Evolutionary conservation across 2,329 filamentous ascomycete species (phyloP), one percentile per base, ranked within the genome.

Genomic region (Fusarium sublunatum): DNA sequence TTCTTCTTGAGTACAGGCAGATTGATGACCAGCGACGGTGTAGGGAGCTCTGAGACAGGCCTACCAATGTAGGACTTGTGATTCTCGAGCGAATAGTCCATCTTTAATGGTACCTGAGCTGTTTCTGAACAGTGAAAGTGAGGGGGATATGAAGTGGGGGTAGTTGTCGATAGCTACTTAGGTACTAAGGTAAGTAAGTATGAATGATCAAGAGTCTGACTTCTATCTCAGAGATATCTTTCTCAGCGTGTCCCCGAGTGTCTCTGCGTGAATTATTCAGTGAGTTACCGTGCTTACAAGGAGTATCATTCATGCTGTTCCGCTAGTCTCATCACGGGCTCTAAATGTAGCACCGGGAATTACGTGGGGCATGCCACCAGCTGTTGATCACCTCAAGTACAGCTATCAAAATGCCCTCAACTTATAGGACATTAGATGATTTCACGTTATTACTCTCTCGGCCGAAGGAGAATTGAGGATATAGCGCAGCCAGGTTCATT

Each of bases 11-110:
- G 58, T 1, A 75, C 64, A 0, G 76, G 73, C 43, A 76, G 70
- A 62, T 73, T 77, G 29, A 81, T 64, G n/a, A 80, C 53, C 9
- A 81, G 51, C 1, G 78, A 70, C 1, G 77, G 78, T 2, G 75
- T 77, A 4, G 76, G 77, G 3, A 81, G 72, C 12, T 76, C 71
- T 0, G 67, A 68, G 6, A 69, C 68, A 5, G 72, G 69, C 19
- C 67, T 73, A 26, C 75, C 76, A 34, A 80, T 74, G 42, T 74
- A 79, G 7, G 71, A 72, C 36, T 70, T 60, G 58, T 76, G 72
- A 22, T 74, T 67, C 36, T 72, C 56, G 6, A 71, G 50, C 22
- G 70, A 61, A 39, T 66, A 55, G 31, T 73, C 71, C 71, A 73
- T 73, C 13, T 9, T 61, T 24, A 47, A 39, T 11, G 42, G 8